These are phyloP conservation scores for Breviolum minutum DNA, from an alignment of 73 alveolate genomes.

Conservation along the genomic window DNA sequence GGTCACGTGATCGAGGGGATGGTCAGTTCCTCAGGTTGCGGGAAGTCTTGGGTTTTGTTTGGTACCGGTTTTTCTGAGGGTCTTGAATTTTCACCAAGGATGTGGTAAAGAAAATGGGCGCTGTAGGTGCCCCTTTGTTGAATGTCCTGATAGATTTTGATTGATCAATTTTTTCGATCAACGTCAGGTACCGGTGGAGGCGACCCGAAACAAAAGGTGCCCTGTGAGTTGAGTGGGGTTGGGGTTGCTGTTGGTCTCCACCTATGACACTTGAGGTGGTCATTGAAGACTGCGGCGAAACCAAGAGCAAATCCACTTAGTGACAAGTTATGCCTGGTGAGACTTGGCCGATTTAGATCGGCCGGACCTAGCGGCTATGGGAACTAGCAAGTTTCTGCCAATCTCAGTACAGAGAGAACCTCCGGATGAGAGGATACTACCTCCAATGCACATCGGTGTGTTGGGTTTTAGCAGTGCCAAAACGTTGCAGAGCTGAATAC, in stretches of 20 bases:
- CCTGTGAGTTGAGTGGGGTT: background rate
- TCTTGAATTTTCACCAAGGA: background rate
- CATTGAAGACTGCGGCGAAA: constrained; percentile 68
- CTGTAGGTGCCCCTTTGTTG: background rate
- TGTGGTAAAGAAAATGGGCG: constrained; percentile 69
- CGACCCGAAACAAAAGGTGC: constrained; percentile 5
- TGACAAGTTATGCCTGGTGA: too few relatives aligned
- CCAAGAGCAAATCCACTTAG: constrained; percentile 67
- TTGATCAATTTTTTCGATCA: background rate
- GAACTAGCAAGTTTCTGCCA: background rate
- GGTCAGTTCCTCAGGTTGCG: background rate
- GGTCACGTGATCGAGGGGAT: constrained; percentile 95
- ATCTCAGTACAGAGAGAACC: background rate
- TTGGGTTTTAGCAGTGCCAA: background rate
- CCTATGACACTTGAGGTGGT: background rate
- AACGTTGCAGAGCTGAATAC: background rate
- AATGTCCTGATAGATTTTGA: background rate
- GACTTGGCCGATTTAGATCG: background rate
- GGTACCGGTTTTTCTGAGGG: background rate
- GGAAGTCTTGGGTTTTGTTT: too few relatives aligned
- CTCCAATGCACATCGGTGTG: constrained; percentile 20
- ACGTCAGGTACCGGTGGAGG: constrained; percentile 47
- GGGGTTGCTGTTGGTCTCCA: background rate
- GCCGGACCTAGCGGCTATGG: background rate
- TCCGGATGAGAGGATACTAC: background rate